Evolutionary conservation across 2,329 filamentous ascomycete species (phyloP).

Genomic region (Cercospora zeae-maydis): DNA sequence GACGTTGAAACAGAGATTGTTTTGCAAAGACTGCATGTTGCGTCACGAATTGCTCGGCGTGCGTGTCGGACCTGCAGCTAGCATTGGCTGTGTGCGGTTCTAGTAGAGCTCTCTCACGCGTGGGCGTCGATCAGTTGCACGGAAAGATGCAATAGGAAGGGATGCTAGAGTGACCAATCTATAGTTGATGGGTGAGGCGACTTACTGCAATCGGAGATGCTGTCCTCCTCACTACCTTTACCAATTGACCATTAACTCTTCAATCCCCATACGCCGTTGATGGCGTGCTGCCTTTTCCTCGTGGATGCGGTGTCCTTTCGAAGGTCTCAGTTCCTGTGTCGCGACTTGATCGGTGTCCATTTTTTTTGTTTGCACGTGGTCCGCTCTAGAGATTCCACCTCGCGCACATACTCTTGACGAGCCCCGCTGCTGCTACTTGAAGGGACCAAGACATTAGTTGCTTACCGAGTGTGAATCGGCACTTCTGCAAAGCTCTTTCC

Average conservation of each 20-base stretch:
- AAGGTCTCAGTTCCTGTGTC: too few relatives aligned
- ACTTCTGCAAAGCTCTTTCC: too few relatives aligned
- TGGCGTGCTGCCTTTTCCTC: too few relatives aligned
- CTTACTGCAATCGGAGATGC: neutral
- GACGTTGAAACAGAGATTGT: slow-evolving; percentile 8
- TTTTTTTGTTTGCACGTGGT: too few relatives aligned
- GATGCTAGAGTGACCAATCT: neutral
- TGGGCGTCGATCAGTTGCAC: neutral
- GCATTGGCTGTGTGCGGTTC: neutral
- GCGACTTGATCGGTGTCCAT: too few relatives aligned
- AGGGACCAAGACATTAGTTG: neutral
- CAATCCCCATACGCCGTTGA: too few relatives aligned
- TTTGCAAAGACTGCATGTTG: neutral
- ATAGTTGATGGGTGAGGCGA: neutral
- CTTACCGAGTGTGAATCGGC: too few relatives aligned
- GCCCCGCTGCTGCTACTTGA: too few relatives aligned
- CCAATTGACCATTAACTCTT: too few relatives aligned
- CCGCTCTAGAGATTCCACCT: too few relatives aligned
- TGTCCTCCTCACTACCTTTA: neutral
- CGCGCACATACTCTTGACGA: too few relatives aligned
- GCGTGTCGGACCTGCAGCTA: neutral
- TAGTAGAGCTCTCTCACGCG: neutral
- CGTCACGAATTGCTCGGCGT: neutral
- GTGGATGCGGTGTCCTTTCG: too few relatives aligned
- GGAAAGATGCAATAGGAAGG: neutral